These are phyloP conservation scores for Cladosporium sp. DNA, from an alignment of 2,329 filamentous ascomycete species.

Conservation along the genomic window DNA sequence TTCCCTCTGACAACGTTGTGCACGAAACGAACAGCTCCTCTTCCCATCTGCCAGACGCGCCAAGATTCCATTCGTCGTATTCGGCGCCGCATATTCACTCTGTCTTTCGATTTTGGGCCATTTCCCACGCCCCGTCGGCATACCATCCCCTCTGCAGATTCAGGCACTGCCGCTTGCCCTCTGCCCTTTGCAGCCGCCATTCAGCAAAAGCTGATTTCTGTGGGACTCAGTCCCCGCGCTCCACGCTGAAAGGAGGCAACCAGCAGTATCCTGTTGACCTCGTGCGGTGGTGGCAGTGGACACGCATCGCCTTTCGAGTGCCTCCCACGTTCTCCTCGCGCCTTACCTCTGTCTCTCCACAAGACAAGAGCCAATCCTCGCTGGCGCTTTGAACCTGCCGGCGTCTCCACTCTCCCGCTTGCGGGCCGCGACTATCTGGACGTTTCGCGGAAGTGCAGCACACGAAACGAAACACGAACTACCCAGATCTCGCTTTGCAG, in stretches of 20 bases:
- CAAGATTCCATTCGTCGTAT: slow-evolving; percentile 17
- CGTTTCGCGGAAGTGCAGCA: slow-evolving; percentile 9
- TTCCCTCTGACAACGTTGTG: slow-evolving; percentile 13
- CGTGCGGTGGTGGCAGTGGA: slow-evolving; percentile 1
- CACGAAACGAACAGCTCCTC: slow-evolving; percentile 6
- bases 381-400: slow-evolving; percentile 3
- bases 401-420: background rate
- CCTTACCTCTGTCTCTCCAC: slow-evolving; percentile 6
- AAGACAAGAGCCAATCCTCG: slow-evolving; percentile 4
- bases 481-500: slow-evolving; percentile 16
- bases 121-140: slow-evolving; percentile 7
- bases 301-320: slow-evolving; percentile 10
- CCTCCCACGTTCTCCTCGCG: slow-evolving; percentile 12
- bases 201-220: background rate
- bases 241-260: background rate
- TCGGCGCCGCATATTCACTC: slow-evolving; percentile 6
- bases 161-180: slow-evolving; percentile 17
- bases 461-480: slow-evolving; percentile 11
- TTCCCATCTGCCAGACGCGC: slow-evolving; percentile 2
- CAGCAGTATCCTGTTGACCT: background rate
- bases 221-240: background rate
- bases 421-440: slow-evolving; percentile 2
- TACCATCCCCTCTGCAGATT: slow-evolving; percentile 9
- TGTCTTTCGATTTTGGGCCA: background rate
- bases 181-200: background rate